These are phyloP conservation scores for Thecaphora frezii DNA, from an alignment of 1,284 basidiomycete genomes.

Conservation along the genomic window DNA sequence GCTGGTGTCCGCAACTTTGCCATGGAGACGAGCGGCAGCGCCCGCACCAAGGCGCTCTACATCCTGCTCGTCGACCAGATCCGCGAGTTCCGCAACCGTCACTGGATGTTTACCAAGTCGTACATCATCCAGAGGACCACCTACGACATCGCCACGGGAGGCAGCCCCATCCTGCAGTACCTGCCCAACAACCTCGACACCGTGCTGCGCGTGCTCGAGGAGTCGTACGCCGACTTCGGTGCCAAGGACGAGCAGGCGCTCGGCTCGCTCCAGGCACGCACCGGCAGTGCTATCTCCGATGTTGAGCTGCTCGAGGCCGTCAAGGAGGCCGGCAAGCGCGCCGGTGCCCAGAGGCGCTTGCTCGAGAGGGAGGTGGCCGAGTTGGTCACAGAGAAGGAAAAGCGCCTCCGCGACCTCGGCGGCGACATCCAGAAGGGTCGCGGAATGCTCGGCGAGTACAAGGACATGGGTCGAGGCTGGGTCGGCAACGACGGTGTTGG, in stretches of 20 bases:
- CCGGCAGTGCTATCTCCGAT: constrained; percentile 9
- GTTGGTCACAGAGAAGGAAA: constrained; percentile 35
- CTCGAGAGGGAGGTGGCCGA: constrained; percentile 41
- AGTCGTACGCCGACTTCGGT: constrained; percentile 29
- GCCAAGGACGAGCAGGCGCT: constrained; percentile 14
- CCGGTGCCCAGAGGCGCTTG: constrained; percentile 33
- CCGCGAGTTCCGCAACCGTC: constrained; percentile 51
- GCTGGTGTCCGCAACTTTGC: constrained; percentile 36
- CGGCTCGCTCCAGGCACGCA: background rate
- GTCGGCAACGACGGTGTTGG: constrained; percentile 51
- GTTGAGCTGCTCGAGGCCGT: constrained; percentile 34
- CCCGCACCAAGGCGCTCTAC: constrained; percentile 44
- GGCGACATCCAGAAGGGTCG: constrained; percentile 34
- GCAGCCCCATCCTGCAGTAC: constrained; percentile 50
- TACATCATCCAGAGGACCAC: constrained; percentile 52
- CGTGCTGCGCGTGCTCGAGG: constrained; percentile 43
- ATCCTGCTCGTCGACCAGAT: constrained; percentile 52
- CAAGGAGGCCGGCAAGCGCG: constrained; percentile 28
- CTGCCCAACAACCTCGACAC: constrained; percentile 51
- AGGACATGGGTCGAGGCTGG: constrained; percentile 30
- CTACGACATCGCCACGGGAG: constrained; percentile 54
- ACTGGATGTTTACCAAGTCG: constrained; percentile 52
- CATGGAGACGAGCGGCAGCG: constrained; percentile 11
- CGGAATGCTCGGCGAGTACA: constrained; percentile 30
- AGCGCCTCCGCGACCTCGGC: constrained; percentile 20